These are phyloP conservation scores for Alternaria consortialis DNA, from an alignment of 2,329 filamentous ascomycete genomes.

Conservation along the genomic window DNA sequence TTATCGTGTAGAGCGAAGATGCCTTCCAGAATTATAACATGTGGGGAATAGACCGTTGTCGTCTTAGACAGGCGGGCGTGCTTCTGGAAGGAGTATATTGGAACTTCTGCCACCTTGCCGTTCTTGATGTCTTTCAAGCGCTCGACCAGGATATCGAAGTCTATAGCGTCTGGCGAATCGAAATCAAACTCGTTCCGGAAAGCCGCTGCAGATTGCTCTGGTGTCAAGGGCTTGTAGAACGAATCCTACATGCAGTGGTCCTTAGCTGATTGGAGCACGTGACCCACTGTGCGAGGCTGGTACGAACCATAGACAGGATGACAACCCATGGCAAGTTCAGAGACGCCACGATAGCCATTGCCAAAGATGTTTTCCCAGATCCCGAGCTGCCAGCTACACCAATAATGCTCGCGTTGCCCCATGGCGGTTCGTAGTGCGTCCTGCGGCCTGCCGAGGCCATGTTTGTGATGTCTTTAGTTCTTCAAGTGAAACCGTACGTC, in stretches of 20 bases:
- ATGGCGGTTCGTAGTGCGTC: conserved; percentile 89
- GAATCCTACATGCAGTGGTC: conserved; percentile 72
- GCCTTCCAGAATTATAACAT: conserved; percentile 93
- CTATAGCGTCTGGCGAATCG: conserved; percentile 91
- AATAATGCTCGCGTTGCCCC: conserved; percentile 96
- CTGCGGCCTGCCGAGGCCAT: conserved; percentile 40
- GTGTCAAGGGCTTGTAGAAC: conserved; percentile 89
- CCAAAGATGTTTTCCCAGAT: conserved; percentile 93
- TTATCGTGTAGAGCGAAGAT: conserved; percentile 94
- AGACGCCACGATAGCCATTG: conserved; percentile 87
- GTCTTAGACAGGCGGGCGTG: conserved; percentile 82
- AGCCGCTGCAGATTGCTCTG: conserved; percentile 79
- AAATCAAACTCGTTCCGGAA: conserved; percentile 96
- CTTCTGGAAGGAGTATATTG: conserved; percentile 93
- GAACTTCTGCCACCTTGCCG: conserved; percentile 88
- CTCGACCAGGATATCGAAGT: conserved; percentile 88
- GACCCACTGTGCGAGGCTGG: conserved; percentile 19
- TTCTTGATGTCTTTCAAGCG: conserved; percentile 84
- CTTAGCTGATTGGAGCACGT: conserved; percentile 34
- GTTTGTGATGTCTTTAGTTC: conserved; percentile 4
- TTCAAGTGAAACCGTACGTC: background rate
- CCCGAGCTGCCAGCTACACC: conserved; percentile 95
- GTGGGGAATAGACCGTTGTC: conserved; percentile 92
- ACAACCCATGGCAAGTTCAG: conserved; percentile 97
- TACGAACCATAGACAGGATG: conserved; percentile 87